These are phyloP conservation scores for Aspergillus japonicus DNA, from an alignment of 2,329 filamentous ascomycete genomes.

Conservation along the genomic window DNA sequence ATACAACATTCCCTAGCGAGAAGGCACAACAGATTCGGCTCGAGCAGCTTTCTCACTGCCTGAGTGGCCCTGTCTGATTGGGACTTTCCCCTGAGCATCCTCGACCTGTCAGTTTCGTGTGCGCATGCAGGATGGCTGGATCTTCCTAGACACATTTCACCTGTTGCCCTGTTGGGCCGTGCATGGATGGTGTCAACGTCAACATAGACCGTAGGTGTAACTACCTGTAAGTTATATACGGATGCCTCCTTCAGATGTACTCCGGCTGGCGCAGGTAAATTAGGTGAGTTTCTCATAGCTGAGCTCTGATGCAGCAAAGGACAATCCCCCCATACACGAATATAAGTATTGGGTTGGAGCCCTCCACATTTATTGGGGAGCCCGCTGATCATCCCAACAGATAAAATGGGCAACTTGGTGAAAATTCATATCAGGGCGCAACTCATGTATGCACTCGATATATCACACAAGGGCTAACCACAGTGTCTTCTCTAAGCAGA, in stretches of 20 bases:
- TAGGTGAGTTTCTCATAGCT: not conserved
- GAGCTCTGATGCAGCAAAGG: not conserved
- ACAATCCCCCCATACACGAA: not conserved
- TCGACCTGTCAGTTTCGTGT: conserved; percentile 3
- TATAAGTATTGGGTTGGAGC: not conserved
- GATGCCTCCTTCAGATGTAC: not conserved
- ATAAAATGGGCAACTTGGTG: not conserved
- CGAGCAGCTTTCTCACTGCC: not conserved
- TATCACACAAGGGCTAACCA: not conserved
- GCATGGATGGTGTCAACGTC: not conserved
- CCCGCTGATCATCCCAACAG: not conserved
- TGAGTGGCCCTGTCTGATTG: not conserved
- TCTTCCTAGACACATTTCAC: not conserved
- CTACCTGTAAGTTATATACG: not conserved
- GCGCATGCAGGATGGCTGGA: not conserved
- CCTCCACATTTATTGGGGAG: not conserved
- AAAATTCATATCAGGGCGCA: not conserved
- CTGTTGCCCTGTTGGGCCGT: not conserved
- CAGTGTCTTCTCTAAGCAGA: not conserved
- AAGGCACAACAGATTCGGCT: conserved; percentile 12
- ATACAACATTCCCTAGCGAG: conserved; percentile 12
- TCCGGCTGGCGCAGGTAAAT: not conserved
- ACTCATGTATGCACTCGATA: not conserved
- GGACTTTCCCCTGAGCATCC: conserved; percentile 3
- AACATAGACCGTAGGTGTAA: not conserved